Evolutionary conservation across 2,329 filamentous ascomycete species (phyloP), one percentile per base, ranked within the genome.

Genomic region (Aspergillus aculeatinus): DNA sequence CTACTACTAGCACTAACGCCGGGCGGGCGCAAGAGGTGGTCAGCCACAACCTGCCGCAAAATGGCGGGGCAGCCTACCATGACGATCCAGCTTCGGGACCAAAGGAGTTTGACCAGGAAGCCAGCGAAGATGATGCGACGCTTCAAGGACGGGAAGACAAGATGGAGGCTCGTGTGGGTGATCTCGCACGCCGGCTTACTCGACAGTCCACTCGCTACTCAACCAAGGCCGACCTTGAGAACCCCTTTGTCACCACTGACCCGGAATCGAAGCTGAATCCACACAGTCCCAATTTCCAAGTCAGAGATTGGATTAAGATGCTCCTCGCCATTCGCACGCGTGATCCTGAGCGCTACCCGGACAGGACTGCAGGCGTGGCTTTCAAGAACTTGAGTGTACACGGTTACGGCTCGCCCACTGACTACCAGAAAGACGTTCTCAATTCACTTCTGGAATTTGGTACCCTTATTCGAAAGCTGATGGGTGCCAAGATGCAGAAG

Each of bases 371-470:
- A 0, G 87, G 87, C 12, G 78, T 90, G 12, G 81, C 83, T 0
- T 90, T 86, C 76, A 85, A 83, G 61, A 80, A 88, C 54, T 79
- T 91, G 19, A 83, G 82, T 58, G 86, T 91, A 0, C 86, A 81
- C 27, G 89, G 89, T 0, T 86, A 85, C 0, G 88, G 87, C 0
- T 81, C 83, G 1, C 85, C 87, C 0, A 72, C 91, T 16, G 86
- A 90, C 64, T 76, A 90, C 0, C 89, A 92, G 67, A 80, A 86
- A 59, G 89, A 85, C 2, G 86, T 91, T 1, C 79, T 79, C 6
- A 85, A 85, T 5, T 75, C 84, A 3, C 68, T 89, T 23, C 73
- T 83, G 62, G 77, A 82, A 1, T 0, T 80, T 79, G 61, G 84
- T 82, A 64, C 63, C 11, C 55, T 65, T 2, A 54, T 44, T 29